Percentiles rank a stretch among this genome's conserved stretches.
phyloP scores from a whole-genome alignment of 352 stramenopile species.

The Elongisporangium anandrum region DNA sequence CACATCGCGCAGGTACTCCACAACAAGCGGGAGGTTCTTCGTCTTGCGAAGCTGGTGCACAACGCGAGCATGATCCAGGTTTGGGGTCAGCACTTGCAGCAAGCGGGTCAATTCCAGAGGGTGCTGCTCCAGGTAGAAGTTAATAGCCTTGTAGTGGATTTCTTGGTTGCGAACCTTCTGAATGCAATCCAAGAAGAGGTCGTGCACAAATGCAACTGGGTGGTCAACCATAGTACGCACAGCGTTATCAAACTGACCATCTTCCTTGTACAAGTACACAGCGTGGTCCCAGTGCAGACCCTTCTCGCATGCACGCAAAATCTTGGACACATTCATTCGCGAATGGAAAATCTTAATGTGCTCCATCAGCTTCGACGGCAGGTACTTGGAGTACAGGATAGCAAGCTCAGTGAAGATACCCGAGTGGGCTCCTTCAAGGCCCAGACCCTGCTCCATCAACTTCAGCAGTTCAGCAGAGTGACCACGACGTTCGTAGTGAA shows the following conservation, averaged over 20 bases:
- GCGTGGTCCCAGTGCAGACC: constrained; percentile 97
- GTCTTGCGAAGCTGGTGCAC: constrained; percentile 98
- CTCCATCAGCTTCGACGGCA: constrained; percentile 99
- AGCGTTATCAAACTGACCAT: constrained; percentile 98
- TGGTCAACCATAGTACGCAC: constrained; percentile 99
- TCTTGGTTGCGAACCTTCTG: constrained; percentile 99
- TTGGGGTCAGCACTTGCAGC: constrained; percentile 97
- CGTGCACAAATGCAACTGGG: constrained; percentile 95
- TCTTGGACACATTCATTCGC: constrained; percentile 99
- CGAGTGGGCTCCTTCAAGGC: constrained; percentile 97
- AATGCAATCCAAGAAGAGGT: constrained; percentile 99
- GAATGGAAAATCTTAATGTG: constrained; percentile 99
- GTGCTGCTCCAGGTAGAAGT: constrained; percentile 98
- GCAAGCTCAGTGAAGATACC: constrained; percentile 99
- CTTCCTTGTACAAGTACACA: constrained; percentile 99
- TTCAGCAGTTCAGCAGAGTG: constrained; percentile 96
- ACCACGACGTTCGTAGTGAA: constrained; percentile 98
- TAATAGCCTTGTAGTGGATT: constrained; percentile 99
- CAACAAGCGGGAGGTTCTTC: constrained; percentile 95
- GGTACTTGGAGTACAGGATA: constrained; percentile 99
- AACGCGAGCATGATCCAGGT: constrained; percentile 97
- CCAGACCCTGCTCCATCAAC: constrained; percentile 98
- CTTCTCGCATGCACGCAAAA: constrained; percentile 97
- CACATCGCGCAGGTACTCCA: constrained; percentile 98
- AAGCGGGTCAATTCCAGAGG: constrained; percentile 96